These are phyloP conservation scores for Escovopsis sp. DNA, from an alignment of 2,329 filamentous ascomycete species.

Conservation along the genomic window DNA sequence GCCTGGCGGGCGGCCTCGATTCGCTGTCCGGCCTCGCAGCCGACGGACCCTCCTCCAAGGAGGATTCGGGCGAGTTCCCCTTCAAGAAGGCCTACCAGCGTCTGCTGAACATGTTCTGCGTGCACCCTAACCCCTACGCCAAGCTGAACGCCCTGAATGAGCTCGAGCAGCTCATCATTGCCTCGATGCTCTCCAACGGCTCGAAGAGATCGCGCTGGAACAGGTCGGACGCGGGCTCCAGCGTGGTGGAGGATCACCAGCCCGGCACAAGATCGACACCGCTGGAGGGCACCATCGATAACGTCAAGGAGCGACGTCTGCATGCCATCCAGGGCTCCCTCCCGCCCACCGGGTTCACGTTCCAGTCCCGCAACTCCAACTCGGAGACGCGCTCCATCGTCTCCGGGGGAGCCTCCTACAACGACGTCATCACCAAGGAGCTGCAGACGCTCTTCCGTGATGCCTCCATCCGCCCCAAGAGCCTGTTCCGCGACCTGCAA, in stretches of 20 bases:
- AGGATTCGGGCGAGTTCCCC: slow-evolving; percentile 45
- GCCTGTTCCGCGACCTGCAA: slow-evolving; percentile 68
- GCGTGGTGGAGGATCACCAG: slow-evolving; percentile 18
- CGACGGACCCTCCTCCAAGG: slow-evolving; percentile 11
- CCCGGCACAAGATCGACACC: slow-evolving; percentile 25
- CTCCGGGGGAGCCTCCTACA: slow-evolving; percentile 36
- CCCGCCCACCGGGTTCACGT: slow-evolving; percentile 17
- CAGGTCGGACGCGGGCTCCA: slow-evolving; percentile 22
- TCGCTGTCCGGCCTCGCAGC: slow-evolving; percentile 13
- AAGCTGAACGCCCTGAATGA: slow-evolving; percentile 78
- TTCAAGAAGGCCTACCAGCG: slow-evolving; percentile 69
- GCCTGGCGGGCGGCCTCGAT: slow-evolving; percentile 26
- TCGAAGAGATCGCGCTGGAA: slow-evolving; percentile 22
- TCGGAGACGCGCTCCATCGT: slow-evolving; percentile 34
- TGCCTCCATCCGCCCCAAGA: slow-evolving; percentile 56
- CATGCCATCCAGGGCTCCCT: slow-evolving; percentile 27
- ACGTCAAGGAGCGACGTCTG: slow-evolving; percentile 52
- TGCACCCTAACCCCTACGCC: slow-evolving; percentile 72
- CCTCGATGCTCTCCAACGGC: slow-evolving; percentile 39
- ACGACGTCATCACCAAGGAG: slow-evolving; percentile 50
- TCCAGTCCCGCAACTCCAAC: slow-evolving; percentile 25
- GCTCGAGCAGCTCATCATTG: slow-evolving; percentile 66
- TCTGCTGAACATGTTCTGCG: slow-evolving; percentile 72
- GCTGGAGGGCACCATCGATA: slow-evolving; percentile 54
- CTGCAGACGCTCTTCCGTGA: slow-evolving; percentile 54